Conservation (phyloP, 2,329 filamentous ascomycete species). For the Drechslerella coelobrocha region DNA sequence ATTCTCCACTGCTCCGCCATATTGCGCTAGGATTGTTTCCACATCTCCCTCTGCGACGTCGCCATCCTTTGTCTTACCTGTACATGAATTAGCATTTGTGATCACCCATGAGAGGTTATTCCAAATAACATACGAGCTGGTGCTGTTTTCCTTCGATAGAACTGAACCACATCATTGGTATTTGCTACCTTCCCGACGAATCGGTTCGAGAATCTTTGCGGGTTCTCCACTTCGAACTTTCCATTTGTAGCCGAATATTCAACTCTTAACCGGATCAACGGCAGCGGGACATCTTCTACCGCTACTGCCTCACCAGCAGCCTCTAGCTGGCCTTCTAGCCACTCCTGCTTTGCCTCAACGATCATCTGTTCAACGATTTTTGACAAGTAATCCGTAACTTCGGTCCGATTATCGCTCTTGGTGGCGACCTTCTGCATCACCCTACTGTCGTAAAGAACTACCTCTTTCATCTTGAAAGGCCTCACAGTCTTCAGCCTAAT, state of each 20-base stretch:
- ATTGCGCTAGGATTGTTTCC: constrained; percentile 66
- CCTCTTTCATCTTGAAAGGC: constrained; percentile 86
- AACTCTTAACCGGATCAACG: constrained; percentile 86
- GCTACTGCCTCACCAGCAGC: constrained; percentile 63
- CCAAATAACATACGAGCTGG: constrained; percentile 59
- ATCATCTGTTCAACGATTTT: constrained; percentile 85
- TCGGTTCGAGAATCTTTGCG: constrained; percentile 91
- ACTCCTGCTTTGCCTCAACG: constrained; percentile 78
- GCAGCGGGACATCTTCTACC: constrained; percentile 72
- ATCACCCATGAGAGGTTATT: constrained; percentile 17
- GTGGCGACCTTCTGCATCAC: constrained; percentile 79
- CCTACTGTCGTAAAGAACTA: constrained; percentile 76
- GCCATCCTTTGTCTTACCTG: constrained; percentile 60
- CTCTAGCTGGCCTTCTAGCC: constrained; percentile 77
- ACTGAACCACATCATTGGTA: constrained; percentile 89
- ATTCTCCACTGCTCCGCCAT: constrained; percentile 69
- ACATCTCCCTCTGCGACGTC: constrained; percentile 68
- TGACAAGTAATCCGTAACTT: constrained; percentile 79
- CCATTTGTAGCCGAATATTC: constrained; percentile 87
- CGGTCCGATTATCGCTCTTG: constrained; percentile 80
- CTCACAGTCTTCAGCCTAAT: constrained; percentile 86
- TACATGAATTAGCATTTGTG: constrained; percentile 36
- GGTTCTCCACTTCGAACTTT: constrained; percentile 89
- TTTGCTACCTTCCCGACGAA: constrained; percentile 93
- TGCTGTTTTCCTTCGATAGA: constrained; percentile 83